A percentile compares a stretch with the other conserved stretches of the same genome.
Evolutionary conservation across 2,329 filamentous ascomycete genomes (phyloP).

Genomic region (Sporothrix globosa): DNA sequence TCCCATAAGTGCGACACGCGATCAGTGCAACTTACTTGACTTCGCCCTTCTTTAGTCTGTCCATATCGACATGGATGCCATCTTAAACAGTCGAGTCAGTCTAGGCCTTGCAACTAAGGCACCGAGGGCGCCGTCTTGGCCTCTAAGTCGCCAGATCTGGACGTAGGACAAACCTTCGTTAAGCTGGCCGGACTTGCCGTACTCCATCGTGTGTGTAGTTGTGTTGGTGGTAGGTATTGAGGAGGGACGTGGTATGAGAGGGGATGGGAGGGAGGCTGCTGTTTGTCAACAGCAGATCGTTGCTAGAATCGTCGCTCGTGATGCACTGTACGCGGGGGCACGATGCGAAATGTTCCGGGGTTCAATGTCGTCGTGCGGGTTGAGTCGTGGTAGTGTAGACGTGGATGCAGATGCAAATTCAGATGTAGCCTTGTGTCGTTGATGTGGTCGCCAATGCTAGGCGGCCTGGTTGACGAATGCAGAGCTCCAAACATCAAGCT

Average conservation of each 20-base stretch:
- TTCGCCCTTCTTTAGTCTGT: constrained; percentile 96
- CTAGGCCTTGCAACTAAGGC: background rate
- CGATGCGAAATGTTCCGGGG: background rate
- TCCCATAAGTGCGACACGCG: background rate
- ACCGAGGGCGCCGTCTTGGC: background rate
- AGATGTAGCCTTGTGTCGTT: constrained; percentile 35
- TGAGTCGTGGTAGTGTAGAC: background rate
- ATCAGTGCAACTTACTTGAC: constrained; percentile 76
- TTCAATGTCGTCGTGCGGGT: background rate
- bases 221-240: background rate
- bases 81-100: constrained; percentile 57
- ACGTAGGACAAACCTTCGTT: constrained; percentile 57
- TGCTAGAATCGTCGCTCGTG: background rate
- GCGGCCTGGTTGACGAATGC: constrained; percentile 24
- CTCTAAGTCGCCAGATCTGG: background rate
- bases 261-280: background rate
- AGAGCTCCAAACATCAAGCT: constrained; percentile 29
- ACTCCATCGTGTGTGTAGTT: constrained; percentile 58
- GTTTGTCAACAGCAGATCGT: background rate
- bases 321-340: background rate
- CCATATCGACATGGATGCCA: constrained; percentile 99
- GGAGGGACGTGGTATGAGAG: background rate
- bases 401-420: background rate
- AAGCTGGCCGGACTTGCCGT: constrained; percentile 63
- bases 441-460: constrained; percentile 27